Conservation (phyloP, 768 basidiomycete species). For the Coprinopsis sp. region DNA sequence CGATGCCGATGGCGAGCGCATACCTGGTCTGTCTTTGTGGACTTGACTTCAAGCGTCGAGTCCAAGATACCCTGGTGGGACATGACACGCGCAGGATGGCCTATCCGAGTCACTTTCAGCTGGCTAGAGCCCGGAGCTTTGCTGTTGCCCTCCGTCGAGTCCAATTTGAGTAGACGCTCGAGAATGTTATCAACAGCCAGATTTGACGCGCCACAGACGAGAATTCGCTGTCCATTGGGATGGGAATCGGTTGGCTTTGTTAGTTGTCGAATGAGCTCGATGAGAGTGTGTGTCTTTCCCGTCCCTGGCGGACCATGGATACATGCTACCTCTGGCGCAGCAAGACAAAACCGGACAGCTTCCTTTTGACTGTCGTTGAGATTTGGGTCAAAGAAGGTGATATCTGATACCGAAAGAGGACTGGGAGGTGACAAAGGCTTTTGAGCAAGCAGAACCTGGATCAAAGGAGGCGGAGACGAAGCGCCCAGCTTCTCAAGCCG, state of each 20-base stretch:
- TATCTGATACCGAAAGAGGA: constrained; percentile 27
- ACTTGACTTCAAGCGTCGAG: constrained; percentile 68
- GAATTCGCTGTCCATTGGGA: constrained; percentile 54
- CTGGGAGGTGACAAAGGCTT: constrained; percentile 35
- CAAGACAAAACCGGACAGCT: constrained; percentile 80
- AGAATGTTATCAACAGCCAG: constrained; percentile 95
- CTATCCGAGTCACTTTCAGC: constrained; percentile 79
- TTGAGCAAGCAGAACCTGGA: constrained; percentile 70
- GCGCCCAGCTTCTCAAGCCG: constrained; percentile 43
- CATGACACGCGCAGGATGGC: constrained; percentile 94
- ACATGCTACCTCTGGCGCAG: constrained; percentile 77
- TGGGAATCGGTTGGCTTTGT: constrained; percentile 43
- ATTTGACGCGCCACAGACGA: constrained; percentile 93
- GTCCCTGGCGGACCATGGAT: constrained; percentile 98
- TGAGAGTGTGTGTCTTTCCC: constrained; percentile 93
- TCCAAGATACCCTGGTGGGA: constrained; percentile 60
- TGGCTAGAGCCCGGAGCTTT: too few relatives aligned
- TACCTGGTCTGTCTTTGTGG: constrained; percentile 66
- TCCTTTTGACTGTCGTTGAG: constrained; percentile 83
- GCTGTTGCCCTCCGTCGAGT: constrained; percentile 50
- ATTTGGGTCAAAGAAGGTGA: constrained; percentile 68
- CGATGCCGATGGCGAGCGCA: neutral
- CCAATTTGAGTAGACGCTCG: constrained; percentile 75
- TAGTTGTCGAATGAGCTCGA: constrained; percentile 88
- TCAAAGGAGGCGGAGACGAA: constrained; percentile 40